Evolutionary conservation across 2,329 filamentous ascomycete genomes (phyloP).

Genomic region (Corniculantispora saksenae): DNA sequence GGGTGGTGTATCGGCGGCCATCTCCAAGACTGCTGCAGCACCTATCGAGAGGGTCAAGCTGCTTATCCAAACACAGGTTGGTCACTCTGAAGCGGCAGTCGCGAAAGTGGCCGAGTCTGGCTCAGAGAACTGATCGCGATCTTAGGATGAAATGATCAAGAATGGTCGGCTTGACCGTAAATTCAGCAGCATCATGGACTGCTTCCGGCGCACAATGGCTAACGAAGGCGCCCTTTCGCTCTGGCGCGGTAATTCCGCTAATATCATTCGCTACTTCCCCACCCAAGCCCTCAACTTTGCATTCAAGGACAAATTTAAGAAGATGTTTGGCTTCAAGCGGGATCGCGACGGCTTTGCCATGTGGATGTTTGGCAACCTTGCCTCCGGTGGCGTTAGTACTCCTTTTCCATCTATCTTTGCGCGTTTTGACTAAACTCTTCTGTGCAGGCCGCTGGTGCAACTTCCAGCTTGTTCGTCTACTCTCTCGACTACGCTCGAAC

Average conservation of each 20-base stretch:
- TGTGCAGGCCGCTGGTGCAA: constrained; percentile 99
- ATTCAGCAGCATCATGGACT: constrained; percentile 91
- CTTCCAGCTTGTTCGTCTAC: constrained; percentile 99
- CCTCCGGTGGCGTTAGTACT: constrained; percentile 99
- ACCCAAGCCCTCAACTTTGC: constrained; percentile 99
- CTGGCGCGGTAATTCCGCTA: constrained; percentile 99
- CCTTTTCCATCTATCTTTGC: too few relatives aligned
- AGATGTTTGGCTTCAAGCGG: constrained; percentile 99
- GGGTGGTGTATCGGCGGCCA: constrained; percentile 99
- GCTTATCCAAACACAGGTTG: constrained; percentile 99
- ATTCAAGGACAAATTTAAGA: constrained; percentile 99
- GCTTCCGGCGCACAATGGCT: constrained; percentile 88
- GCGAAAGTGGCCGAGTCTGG: too few relatives aligned
- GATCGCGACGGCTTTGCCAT: constrained; percentile 95
- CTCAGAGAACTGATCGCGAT: too few relatives aligned
- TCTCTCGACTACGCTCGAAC: constrained; percentile 99
- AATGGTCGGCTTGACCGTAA: constrained; percentile 95
- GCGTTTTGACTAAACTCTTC: too few relatives aligned
- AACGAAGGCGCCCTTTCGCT: constrained; percentile 93
- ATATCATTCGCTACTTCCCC: constrained; percentile 99
- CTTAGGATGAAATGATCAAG: constrained; percentile 99
- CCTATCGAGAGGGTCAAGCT: constrained; percentile 99
- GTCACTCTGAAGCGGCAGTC: too few relatives aligned
- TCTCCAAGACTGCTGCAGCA: constrained; percentile 99
- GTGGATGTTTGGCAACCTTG: constrained; percentile 99